Evolutionary conservation across 768 basidiomycete species (phyloP), one percentile per base, ranked within the genome.

Genomic region (Crepidotus variabilis): DNA sequence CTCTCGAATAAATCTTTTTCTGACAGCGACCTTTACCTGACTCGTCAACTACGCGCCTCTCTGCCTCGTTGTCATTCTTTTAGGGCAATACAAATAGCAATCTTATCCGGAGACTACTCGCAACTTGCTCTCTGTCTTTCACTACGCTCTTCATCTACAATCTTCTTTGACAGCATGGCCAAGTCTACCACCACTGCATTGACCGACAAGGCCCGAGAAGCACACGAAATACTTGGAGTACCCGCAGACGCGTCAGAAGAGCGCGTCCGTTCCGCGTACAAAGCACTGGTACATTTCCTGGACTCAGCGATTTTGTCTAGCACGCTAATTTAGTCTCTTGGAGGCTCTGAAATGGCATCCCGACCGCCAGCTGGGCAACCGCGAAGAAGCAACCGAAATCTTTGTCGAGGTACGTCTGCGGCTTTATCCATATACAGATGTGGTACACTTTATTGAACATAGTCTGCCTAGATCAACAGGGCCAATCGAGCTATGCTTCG

Each of bases 221-320:
- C 63, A 36, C 66, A 70, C 52, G 64, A 75, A 52, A 69, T 78
- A 22, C 72, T 85, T 18, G 81, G 77, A 49, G 69, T 85, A 55
- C 63, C 65, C 18, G 64, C 63, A 33, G 71, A 78, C 59, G 78
- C 82, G 28, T 77, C 74, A 50, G 72, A 76, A 52, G 80, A 82
- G 20, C 77, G 76, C 14, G 74, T 85, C 63, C 77, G 72, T 61
- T 61, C 64, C 36, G 81, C 83, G 23, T 85, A 84, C 71, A 85
- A 80, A 68, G 73, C 73, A 61, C 67, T 81, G 63, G 83, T 84
- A 63, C 54, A 77, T 67, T n/a, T 21, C 47, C 49, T 48, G 24
- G n/a, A 21, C 28, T 56, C 21, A n/a, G 21, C 61, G 43, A 16
- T 59, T 13, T 34, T 45, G 14, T 56, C 28, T 28, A 28, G 28